Conservation (phyloP, 306 rosid species). For the Senna tora region DNA sequence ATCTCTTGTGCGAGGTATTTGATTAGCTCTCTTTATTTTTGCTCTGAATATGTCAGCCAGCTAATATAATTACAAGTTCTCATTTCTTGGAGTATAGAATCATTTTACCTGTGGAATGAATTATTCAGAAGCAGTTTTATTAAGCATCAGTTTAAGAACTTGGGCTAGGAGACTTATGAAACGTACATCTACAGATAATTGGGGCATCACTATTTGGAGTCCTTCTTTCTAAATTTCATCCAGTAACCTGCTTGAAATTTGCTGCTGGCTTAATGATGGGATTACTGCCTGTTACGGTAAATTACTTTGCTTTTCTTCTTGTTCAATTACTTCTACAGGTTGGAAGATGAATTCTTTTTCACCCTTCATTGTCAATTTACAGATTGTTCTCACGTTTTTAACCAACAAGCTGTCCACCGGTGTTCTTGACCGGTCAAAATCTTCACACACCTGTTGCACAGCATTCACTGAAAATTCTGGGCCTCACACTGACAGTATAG, state of each 20-base stretch:
- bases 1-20: constrained; percentile 93
- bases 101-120: constrained; percentile 21
- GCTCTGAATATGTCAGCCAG: neutral
- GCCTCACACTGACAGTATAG: constrained; percentile 51
- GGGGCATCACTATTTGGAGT: constrained; percentile 88
- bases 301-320: constrained; percentile 40
- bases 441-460: constrained; percentile 67
- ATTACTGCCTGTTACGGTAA: constrained; percentile 82
- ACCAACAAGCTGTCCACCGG: constrained; percentile 92
- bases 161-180: constrained; percentile 31
- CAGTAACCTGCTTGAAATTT: constrained; percentile 86
- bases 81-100: constrained; percentile 9
- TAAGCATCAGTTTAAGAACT: constrained; percentile 11
- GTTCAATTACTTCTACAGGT: constrained; percentile 35
- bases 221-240: constrained; percentile 83
- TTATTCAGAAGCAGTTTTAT: constrained; percentile 21
- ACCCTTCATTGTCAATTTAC: constrained; percentile 38
- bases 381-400: constrained; percentile 77
- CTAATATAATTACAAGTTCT: constrained; percentile 16
- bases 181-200: constrained; percentile 63
- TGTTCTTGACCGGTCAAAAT: constrained; percentile 90
- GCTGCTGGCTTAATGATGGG: constrained; percentile 79
- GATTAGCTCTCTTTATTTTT: neutral
- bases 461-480: constrained; percentile 49
- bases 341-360: constrained; percentile 36